A percentile compares a stretch with the other conserved stretches of the same genome.
Conservation (phyloP, 2,329 filamentous ascomycete genomes). For the Immersiporthe knoxdaviesiana region DNA sequence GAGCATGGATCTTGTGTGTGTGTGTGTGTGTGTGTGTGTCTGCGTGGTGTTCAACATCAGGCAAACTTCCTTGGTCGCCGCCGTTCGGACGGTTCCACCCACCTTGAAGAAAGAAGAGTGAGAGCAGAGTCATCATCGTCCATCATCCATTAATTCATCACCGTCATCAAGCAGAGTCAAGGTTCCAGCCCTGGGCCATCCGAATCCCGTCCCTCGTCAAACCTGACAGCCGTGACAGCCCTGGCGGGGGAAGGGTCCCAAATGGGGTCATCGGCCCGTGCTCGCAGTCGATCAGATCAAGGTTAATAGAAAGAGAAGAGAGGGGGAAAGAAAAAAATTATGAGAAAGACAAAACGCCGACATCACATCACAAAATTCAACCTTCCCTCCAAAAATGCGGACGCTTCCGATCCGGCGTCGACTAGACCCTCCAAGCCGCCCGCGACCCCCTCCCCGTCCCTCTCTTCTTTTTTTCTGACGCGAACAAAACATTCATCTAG, state of each 20-base stretch:
- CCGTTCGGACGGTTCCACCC: not conserved
- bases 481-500: not conserved
- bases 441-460: no score
- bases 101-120: not conserved
- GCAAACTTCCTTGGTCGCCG: not conserved
- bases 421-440: not conserved
- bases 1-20: not conserved
- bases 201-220: slow-evolving; percentile 12
- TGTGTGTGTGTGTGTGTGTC: not conserved
- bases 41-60: not conserved
- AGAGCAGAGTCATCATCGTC: not conserved
- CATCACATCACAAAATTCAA: not conserved
- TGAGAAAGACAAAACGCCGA: not conserved
- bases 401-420: not conserved
- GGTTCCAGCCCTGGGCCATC: slow-evolving; percentile 10
- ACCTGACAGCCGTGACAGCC: not conserved
- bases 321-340: not conserved
- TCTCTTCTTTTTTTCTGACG: no score
- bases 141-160: not conserved
- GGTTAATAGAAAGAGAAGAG: not conserved
- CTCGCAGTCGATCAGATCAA: slow-evolving; percentile 12
- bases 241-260: not conserved
- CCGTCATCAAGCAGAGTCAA: not conserved
- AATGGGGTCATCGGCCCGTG: slow-evolving; percentile 17
- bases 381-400: not conserved